Percentiles rank a stretch among this genome's conserved stretches.
phyloP scores from a whole-genome alignment of 2,329 filamentous ascomycete species.

The Fusarium continuum region DNA sequence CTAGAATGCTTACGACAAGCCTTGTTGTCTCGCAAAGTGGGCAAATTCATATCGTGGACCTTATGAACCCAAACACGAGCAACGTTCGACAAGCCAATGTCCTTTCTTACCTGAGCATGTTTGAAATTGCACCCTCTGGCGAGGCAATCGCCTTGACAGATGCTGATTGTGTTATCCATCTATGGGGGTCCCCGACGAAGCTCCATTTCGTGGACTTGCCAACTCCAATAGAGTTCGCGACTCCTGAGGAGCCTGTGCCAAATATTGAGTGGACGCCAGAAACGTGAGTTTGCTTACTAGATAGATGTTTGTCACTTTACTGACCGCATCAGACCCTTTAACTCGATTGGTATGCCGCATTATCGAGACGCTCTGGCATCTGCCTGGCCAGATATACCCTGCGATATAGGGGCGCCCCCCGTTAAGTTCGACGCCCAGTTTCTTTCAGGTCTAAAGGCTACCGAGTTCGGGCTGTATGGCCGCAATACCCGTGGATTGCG shows the following conservation, averaged over 20 bases:
- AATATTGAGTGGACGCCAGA: slow-evolving; percentile 76
- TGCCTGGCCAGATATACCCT: slow-evolving; percentile 87
- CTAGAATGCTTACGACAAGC: slow-evolving; percentile 91
- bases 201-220: slow-evolving; percentile 86
- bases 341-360: slow-evolving; percentile 88
- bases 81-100: slow-evolving; percentile 86
- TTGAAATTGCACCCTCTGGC: slow-evolving; percentile 88
- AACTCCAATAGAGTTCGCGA: slow-evolving; percentile 80
- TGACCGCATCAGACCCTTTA: slow-evolving; percentile 70
- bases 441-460: slow-evolving; percentile 72
- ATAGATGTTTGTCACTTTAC: not conserved
- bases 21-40: slow-evolving; percentile 92
- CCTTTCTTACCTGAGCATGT: slow-evolving; percentile 75
- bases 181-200: slow-evolving; percentile 89
- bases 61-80: slow-evolving; percentile 91
- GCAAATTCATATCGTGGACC: slow-evolving; percentile 93
- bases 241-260: slow-evolving; percentile 66
- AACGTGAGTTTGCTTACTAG: slow-evolving; percentile 60
- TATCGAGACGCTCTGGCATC: slow-evolving; percentile 90
- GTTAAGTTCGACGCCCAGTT: slow-evolving; percentile 76
- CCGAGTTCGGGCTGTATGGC: slow-evolving; percentile 81
- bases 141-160: slow-evolving; percentile 86
- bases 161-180: slow-evolving; percentile 78
- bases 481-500: slow-evolving; percentile 76
- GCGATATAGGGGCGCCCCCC: slow-evolving; percentile 86